Evolutionary conservation across 352 stramenopile genomes (phyloP).

Genomic region (Globisporangium mamillatum): DNA sequence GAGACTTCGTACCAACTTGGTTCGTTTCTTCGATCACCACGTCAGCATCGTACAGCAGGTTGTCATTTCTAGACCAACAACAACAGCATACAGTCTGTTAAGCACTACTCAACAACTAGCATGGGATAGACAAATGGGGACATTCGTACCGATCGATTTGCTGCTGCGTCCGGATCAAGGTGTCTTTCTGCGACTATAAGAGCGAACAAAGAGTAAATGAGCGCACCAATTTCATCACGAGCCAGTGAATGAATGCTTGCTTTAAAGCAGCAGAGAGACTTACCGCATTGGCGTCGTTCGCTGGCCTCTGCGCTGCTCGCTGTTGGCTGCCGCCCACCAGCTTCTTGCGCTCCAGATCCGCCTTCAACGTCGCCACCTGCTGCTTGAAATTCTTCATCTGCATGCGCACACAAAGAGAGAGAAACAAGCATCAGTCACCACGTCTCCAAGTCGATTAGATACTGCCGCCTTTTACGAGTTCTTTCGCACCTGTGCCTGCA

Average conservation of each 20-base stretch:
- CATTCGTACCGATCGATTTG: conserved; percentile 49
- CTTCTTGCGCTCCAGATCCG: conserved; percentile 65
- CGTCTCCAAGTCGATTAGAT: not conserved
- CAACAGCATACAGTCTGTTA: not conserved
- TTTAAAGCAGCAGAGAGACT: not conserved
- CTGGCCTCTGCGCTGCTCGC: conserved; percentile 31
- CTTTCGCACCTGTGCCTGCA: conserved; percentile 61
- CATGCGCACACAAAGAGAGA: not conserved
- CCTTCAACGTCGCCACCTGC: conserved; percentile 81
- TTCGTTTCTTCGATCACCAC: conserved; percentile 62
- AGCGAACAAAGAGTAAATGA: not conserved
- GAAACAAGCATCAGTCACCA: not conserved
- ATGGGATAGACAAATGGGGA: not conserved
- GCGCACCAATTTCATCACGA: not conserved
- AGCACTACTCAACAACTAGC: not conserved
- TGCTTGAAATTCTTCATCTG: conserved; percentile 75
- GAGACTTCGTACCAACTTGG: conserved; percentile 36
- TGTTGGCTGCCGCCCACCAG: conserved; percentile 70
- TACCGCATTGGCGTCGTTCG: conserved; percentile 25
- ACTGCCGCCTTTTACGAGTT: not conserved
- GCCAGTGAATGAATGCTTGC: not conserved
- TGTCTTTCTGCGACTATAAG: conserved; percentile 34
- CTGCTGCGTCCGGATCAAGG: conserved; percentile 61
- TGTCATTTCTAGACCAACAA: conserved; percentile 40
- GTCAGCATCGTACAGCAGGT: conserved; percentile 67